Base-by-base conservation (phyloP, 306 rosid genomes). In the Vicia sativa region DNA sequence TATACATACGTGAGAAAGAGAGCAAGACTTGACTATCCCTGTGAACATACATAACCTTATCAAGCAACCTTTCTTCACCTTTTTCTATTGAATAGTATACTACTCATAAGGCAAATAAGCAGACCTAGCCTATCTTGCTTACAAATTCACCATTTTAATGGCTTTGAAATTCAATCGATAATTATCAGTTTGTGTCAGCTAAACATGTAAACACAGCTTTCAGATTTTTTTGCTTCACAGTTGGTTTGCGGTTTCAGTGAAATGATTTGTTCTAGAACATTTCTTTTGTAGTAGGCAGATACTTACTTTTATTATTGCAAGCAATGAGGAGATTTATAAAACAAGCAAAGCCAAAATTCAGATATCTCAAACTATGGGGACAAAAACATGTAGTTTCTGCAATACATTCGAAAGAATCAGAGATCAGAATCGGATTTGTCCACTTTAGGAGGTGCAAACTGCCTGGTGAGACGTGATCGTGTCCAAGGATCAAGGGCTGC, bases 401-500 rank as follows among this genome's bases (percentile, higher is more conserved):
- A 45, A 70, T 67, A 42, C 71, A 50, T 42, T 60, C 1, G 4
- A 77, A 19, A 9, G 45, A 45, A 42, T 87, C 83, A 89, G 26
- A 78, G 38, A 56, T 79, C 86, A 42, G 83, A 53, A 25, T 80
- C 89, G 1, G 87, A 75, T 67, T 78, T 89, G 2, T 73, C 84
- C 73, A 80, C 96, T 78, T 88, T 90, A 0, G 87, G 98, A 35
- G 96, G 83, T 38, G 98, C 97, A 77, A 77, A 83, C 82, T 82
- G 95, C 84, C 76, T 80, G 69, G 67, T 75, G 64, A 90, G 97
- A 56, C 77, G 84, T 42, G 99, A 90, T 58, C 84, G 77, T 39
- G 92, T 69, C 96, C 96, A 93, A 19, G 99, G 99, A 79, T 90
- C 97, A 52, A 90, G 29, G 52, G 99, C 84, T 66, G 84, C 81